Evolutionary conservation across 495 filamentous ascomycete genomes (phyloP).

Genomic region (Pseudoneurospora amorphoporcata): DNA sequence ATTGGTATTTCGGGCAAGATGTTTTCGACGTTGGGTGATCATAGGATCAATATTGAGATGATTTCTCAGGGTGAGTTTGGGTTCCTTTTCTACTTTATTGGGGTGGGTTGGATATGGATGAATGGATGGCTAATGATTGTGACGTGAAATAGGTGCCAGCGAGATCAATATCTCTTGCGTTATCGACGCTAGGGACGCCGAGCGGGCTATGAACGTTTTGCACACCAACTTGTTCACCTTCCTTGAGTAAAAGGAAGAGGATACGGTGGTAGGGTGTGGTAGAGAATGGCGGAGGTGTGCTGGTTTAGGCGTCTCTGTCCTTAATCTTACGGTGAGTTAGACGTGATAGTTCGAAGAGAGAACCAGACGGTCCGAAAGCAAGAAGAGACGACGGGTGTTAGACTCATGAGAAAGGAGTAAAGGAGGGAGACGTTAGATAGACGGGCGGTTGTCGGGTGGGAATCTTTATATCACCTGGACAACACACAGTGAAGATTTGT

Average conservation of each 20-base stretch:
- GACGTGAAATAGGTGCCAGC: constrained; percentile 57
- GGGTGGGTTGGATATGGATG: neutral
- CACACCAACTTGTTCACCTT: constrained; percentile 84
- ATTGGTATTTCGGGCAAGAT: constrained; percentile 80
- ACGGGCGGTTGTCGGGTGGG: neutral
- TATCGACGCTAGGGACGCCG: constrained; percentile 80
- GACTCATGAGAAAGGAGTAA: neutral
- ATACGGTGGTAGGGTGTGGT: neutral
- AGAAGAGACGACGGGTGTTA: neutral
- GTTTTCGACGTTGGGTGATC: constrained; percentile 81
- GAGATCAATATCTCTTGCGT: constrained; percentile 99
- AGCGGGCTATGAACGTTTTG: constrained; percentile 85
- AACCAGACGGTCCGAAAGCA: neutral
- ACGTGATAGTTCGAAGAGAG: neutral
- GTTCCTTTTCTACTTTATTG: constrained; percentile 6
- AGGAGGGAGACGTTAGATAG: neutral
- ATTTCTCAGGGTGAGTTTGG: constrained; percentile 74
- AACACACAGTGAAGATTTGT: neutral
- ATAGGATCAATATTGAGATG: constrained; percentile 92
- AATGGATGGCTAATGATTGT: neutral
- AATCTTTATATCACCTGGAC: neutral
- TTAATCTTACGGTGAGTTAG: neutral
- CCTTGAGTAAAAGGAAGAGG: constrained; percentile 28
- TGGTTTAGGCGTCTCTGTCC: neutral
- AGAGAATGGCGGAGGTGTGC: neutral